phyloP scores from a whole-genome alignment of 371 early-diverging fungal genomes.

The Agmasoma carcini region DNA sequence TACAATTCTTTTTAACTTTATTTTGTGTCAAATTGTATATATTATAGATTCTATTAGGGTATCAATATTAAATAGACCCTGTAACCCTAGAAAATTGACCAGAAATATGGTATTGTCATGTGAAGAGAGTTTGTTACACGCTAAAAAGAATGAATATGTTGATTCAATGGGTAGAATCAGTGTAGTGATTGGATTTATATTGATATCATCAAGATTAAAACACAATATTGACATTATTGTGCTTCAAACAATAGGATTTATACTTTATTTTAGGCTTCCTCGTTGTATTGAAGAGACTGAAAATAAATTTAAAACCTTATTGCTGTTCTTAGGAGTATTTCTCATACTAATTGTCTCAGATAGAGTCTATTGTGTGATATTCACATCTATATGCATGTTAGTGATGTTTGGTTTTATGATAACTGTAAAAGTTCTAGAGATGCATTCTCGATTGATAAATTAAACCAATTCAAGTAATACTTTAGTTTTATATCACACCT shows the following conservation, averaged over 20 bases:
- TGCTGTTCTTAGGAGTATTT: no score
- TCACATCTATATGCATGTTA: no score
- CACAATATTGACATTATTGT: slow-evolving; percentile 3
- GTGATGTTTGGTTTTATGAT: no score
- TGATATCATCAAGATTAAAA: slow-evolving; percentile 23
- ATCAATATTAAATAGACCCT: slow-evolving; percentile 7
- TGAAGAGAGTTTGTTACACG: slow-evolving; percentile 30
- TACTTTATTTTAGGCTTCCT: neutral
- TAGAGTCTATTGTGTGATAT: no score
- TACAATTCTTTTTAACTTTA: slow-evolving; percentile 25
- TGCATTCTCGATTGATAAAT: no score
- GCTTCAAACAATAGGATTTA: slow-evolving; percentile 5
- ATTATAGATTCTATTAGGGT: slow-evolving; percentile 16
- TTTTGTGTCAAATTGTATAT: slow-evolving; percentile 18
- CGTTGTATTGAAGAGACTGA: slow-evolving; percentile 55
- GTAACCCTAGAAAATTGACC: neutral
- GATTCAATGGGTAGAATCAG: slow-evolving; percentile 10
- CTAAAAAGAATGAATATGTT: slow-evolving; percentile 9
- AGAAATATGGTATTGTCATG: slow-evolving; percentile 11
- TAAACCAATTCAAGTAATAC: no score
- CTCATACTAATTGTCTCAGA: no score
- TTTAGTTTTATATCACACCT: no score
- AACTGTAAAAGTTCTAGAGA: no score
- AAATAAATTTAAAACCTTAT: no score
- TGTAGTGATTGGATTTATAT: slow-evolving; percentile 18